Conservation (phyloP, 2,329 filamentous ascomycete species). For the Apiospora pterosperma region DNA sequence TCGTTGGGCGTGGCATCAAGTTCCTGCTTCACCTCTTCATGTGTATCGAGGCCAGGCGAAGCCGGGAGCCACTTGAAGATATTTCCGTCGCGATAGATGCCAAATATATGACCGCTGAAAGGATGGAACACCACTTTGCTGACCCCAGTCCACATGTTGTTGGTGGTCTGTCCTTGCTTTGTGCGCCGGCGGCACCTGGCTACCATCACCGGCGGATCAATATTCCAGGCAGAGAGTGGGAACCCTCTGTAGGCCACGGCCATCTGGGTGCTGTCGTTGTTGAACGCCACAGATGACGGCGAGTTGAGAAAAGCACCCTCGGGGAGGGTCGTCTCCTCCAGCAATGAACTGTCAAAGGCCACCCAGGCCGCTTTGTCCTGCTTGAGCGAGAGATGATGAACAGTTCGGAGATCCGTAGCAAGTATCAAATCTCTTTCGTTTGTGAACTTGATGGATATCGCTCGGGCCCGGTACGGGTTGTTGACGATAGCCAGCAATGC, state of each 20-base stretch:
- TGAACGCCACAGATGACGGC: constrained; percentile 14
- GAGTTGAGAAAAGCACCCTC: constrained; percentile 11
- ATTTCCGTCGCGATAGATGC: constrained; percentile 17
- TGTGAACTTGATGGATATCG: not conserved
- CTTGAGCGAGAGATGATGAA: not conserved
- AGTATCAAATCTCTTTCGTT: not conserved
- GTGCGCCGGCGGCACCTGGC: not conserved
- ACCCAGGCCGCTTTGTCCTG: not conserved
- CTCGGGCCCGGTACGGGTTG: not conserved
- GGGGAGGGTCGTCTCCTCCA: constrained; percentile 12
- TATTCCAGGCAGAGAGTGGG: constrained; percentile 15
- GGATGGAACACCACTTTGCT: constrained; percentile 17
- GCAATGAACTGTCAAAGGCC: not conserved
- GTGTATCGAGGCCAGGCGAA: constrained; percentile 8
- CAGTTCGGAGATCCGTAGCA: not conserved
- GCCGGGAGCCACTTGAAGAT: constrained; percentile 22
- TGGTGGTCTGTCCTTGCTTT: not conserved
- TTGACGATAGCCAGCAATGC: not conserved
- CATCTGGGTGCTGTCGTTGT: constrained; percentile 15
- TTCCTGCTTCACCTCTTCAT: constrained; percentile 14
- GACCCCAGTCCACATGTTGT: not conserved
- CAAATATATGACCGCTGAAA: constrained; percentile 16
- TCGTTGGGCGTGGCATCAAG: constrained; percentile 7
- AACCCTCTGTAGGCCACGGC: constrained; percentile 14
- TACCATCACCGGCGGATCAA: constrained; percentile 16